phyloP scores from a whole-genome alignment of 495 filamentous ascomycete species.

The Astrocystis sublimbata region DNA sequence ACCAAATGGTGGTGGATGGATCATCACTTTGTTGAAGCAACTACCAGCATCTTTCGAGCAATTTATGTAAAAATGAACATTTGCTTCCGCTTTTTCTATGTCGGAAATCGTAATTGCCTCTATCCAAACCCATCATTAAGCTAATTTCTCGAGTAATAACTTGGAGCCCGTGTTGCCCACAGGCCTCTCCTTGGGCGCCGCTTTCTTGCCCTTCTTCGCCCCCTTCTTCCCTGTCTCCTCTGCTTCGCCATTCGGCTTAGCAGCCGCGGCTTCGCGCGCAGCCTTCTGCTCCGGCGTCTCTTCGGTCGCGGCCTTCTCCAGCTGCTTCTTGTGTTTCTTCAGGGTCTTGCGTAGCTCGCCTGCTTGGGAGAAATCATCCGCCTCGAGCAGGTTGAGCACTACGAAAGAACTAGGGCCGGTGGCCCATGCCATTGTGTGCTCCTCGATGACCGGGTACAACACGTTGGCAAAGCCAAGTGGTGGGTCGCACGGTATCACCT shows the following conservation, averaged over 20 bases:
- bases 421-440: constrained; percentile 81
- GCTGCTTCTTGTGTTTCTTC: constrained; percentile 56
- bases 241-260: constrained; percentile 28
- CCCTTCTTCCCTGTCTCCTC: constrained; percentile 35
- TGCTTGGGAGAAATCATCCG: constrained; percentile 69
- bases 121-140: neutral
- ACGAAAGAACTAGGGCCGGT: constrained; percentile 80
- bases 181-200: constrained; percentile 31
- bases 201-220: constrained; percentile 42
- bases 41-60: neutral
- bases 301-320: constrained; percentile 51
- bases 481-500: constrained; percentile 68
- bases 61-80: neutral
- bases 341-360: constrained; percentile 64
- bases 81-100: constrained; percentile 9
- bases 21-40: neutral
- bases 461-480: constrained; percentile 75
- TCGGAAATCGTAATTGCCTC: neutral
- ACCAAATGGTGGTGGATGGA: no score
- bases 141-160: constrained; percentile 54
- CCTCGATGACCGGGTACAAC: constrained; percentile 74
- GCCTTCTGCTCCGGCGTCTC: constrained; percentile 43
- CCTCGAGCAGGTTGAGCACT: constrained; percentile 75
- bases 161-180: constrained; percentile 57
- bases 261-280: constrained; percentile 32